Evolutionary conservation across 2,329 filamentous ascomycete genomes (phyloP), one percentile per base, ranked within the genome.

Genomic region (Diaporthe eres): DNA sequence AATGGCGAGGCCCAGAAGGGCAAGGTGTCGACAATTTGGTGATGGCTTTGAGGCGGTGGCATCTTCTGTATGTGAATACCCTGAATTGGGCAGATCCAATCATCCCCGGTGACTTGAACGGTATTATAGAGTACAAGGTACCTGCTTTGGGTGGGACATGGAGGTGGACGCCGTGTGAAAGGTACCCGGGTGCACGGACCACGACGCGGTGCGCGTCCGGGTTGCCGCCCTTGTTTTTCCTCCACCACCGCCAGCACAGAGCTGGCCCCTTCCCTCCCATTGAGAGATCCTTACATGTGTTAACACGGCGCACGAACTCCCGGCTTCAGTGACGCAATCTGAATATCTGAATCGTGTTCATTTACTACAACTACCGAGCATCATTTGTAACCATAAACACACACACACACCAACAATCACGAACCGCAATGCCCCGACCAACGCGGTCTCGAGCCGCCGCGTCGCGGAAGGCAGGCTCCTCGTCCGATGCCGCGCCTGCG

Each of bases 401-500:
- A 61, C 28, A 71, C 28, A 71, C 42, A 55, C 28, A n/a, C 19
- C 25, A 63, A 57, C 39, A 74, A 6, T 13, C 47, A 70, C 57
- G 25, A 39, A 39, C 34, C 39, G 74, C 70, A 22, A 83, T 83
- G 79, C 82, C 83, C 72, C 81, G 82, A 73, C 81, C 82, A 28
- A 81, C 78, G 72, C 79, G 81, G 80, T 80, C 82, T 74, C 82
- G 82, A 77, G 78, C 79, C 70, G 81, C 79, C 51, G 75, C 78
- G 55, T 76, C 77, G 72, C 79, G 78, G 49, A 60, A 42, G 79
- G 70, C 31, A 51, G 60, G 75, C 47, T 74, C 71, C 34, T 77
- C 78, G 1, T 78, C 77, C 12, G 72, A 76, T 28, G 71, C 79
- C 51, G 77, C 77, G 13, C 71, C 75, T 10, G 55, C 67, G 39